Conservation (phyloP, 1,139 yeast species). For the Magnusiomyces ingens region DNA sequence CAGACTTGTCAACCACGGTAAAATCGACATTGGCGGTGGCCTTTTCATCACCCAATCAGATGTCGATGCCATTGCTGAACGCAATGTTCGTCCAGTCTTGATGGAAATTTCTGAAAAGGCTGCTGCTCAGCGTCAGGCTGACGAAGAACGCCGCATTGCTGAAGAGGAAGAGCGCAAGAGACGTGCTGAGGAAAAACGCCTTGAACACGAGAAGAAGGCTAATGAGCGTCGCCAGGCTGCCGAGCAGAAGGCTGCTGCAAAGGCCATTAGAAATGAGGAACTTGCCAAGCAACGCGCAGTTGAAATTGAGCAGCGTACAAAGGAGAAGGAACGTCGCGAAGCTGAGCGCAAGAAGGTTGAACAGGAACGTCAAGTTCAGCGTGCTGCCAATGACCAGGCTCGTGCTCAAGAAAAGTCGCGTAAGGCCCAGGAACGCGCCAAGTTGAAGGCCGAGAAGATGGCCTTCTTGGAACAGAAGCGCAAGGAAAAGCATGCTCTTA, state of each 20-base stretch:
- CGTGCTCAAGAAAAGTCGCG: slow-evolving; percentile 16
- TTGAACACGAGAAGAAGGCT: slow-evolving; percentile 20
- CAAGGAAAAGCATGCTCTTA: slow-evolving; percentile 15
- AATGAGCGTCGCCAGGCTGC: slow-evolving; percentile 25
- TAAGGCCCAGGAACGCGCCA: slow-evolving; percentile 17
- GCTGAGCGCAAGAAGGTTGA: slow-evolving; percentile 17
- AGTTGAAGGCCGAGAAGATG: slow-evolving; percentile 17
- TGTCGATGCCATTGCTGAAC: slow-evolving; percentile 73
- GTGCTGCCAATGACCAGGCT: slow-evolving; percentile 7
- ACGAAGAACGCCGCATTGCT: slow-evolving; percentile 49
- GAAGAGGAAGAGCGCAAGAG: slow-evolving; percentile 43
- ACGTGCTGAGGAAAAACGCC: slow-evolving; percentile 31
- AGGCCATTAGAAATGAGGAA: slow-evolving; percentile 23
- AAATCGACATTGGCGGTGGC: slow-evolving; percentile 85
- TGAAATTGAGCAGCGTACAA: slow-evolving; percentile 14
- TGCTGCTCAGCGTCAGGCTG: slow-evolving; percentile 60
- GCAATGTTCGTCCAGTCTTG: slow-evolving; percentile 80
- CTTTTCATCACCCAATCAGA: slow-evolving; percentile 68
- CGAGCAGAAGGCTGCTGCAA: slow-evolving; percentile 27
- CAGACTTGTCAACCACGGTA: slow-evolving; percentile 48
- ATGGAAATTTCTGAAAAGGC: slow-evolving; percentile 69
- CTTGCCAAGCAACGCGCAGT: slow-evolving; percentile 22
- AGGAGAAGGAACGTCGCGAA: slow-evolving; percentile 18
- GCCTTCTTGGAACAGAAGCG: slow-evolving; percentile 11
- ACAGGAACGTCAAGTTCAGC: slow-evolving; percentile 7